Evolutionary conservation across 768 basidiomycete genomes (phyloP).

Genomic region (Vararia minispora): DNA sequence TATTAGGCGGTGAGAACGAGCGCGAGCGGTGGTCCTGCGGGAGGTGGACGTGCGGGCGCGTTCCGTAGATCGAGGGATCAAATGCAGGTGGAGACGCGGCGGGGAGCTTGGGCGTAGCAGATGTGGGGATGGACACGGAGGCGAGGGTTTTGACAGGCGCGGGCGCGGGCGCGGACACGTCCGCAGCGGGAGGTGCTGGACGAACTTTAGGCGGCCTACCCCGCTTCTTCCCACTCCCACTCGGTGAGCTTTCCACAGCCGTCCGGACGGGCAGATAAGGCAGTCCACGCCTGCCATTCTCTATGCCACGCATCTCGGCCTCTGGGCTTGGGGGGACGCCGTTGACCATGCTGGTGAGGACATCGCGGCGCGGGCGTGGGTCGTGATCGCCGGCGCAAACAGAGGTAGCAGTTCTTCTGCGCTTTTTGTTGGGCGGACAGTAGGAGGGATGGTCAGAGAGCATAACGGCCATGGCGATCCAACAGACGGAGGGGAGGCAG

Average conservation of each 20-base stretch:
- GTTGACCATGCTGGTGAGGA: slow-evolving; percentile 69
- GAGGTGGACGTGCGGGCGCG: slow-evolving; percentile 65
- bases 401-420: slow-evolving; percentile 56
- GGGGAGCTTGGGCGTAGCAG: slow-evolving; percentile 13
- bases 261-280: too few relatives aligned
- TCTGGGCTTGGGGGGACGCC: slow-evolving; percentile 62
- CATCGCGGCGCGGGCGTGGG: slow-evolving; percentile 54
- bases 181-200: too few relatives aligned
- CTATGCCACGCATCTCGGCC: too few relatives aligned
- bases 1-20: slow-evolving; percentile 62
- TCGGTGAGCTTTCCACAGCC: too few relatives aligned
- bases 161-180: too few relatives aligned
- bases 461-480: slow-evolving; percentile 23
- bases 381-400: slow-evolving; percentile 73
- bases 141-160: slow-evolving; percentile 13
- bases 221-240: too few relatives aligned
- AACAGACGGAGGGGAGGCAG: background rate
- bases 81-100: too few relatives aligned
- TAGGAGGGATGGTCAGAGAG: slow-evolving; percentile 10
- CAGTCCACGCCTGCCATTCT: too few relatives aligned
- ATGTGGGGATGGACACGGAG: slow-evolving; percentile 11
- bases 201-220: too few relatives aligned
- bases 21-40: slow-evolving; percentile 56
- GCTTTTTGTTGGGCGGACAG: slow-evolving; percentile 21
- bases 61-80: slow-evolving; percentile 57